Evolutionary conservation across 2,329 filamentous ascomycete species (phyloP).

Genomic region (Sporothrix protearum): DNA sequence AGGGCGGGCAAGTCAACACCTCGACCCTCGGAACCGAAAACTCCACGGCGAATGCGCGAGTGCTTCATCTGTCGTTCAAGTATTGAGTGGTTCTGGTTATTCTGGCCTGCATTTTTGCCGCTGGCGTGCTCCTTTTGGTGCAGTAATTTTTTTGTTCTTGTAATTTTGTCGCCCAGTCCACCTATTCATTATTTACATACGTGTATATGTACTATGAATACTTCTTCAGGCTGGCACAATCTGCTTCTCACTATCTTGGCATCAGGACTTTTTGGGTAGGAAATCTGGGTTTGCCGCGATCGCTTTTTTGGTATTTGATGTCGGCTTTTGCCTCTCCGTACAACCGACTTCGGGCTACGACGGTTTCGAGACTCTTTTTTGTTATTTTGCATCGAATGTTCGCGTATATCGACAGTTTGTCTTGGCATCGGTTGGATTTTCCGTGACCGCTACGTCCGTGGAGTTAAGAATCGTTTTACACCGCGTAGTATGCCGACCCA

Average conservation of each 20-base stretch:
- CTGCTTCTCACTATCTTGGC: background rate
- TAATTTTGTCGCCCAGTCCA: background rate
- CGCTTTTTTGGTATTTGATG: no score
- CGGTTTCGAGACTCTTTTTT: background rate
- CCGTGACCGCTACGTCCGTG: background rate
- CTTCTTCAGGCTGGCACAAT: background rate
- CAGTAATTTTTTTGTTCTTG: background rate
- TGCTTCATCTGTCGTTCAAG: background rate
- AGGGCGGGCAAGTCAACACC: background rate
- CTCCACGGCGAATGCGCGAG: background rate
- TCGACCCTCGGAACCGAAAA: background rate
- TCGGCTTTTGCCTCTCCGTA: background rate
- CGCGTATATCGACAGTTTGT: background rate
- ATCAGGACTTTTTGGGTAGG: background rate
- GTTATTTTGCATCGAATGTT: background rate
- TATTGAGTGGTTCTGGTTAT: background rate
- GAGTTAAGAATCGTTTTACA: background rate
- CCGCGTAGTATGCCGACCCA: background rate
- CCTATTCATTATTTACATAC: no score
- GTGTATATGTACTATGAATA: background rate
- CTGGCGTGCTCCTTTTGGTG: background rate
- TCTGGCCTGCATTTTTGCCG: background rate
- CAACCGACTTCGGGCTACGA: conserved; percentile 10
- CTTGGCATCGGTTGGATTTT: background rate
- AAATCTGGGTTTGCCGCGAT: background rate